Evolutionary conservation across 257 asterid species (phyloP), one percentile per base, ranked within the genome.

Genomic region (Phtheirospermum japonicum): DNA sequence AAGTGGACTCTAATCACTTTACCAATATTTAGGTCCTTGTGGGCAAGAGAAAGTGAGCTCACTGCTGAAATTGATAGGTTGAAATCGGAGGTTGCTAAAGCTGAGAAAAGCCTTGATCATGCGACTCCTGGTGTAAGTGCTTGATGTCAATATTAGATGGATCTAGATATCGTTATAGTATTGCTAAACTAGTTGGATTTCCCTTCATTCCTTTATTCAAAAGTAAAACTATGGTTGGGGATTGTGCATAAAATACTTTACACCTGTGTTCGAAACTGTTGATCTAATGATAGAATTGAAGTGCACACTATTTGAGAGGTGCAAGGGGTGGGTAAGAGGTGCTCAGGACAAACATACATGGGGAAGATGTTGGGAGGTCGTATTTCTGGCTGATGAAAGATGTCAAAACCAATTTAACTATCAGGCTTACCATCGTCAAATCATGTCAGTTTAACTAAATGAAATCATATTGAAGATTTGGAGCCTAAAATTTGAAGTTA

Each of bases 91-190:
- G 91, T 93, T 70, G 82, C 69, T 61, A 87, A 89, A 85, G 96
- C 99, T 53, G 96, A 86, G 84, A 93, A 89, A 86, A 89, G 85
- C 76, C 94, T 93, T 12, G 97, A 93, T 78, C 96, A 89, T 13
- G 96, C 97, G 19, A 93, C 97, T 72, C 95, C 99, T 42, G 97
- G 99, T 64, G 99, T 93, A 73, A 83, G 97, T 82, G 39, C 63
- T 67, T 59, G 48, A 58, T 61, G 23, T 65, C 66, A 55, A 50
- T 34, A 43, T n/a, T 70, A 12, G 37, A 43, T 57, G 66, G n/a
- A 30, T 32, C 60, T 58, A 39, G 13, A 42, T 62, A 32, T 42
- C 48, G 46, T 32, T 64, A 50, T 63, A 7, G 50, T 55, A 34
- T 56, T 62, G 6, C 36, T 70, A 56, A 56, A 31, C 68, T 59